Percentiles rank a stretch among this genome's conserved stretches.
These are phyloP conservation scores for Posidonia australis DNA, from an alignment of 106 monocot species.

Conservation along the genomic window DNA sequence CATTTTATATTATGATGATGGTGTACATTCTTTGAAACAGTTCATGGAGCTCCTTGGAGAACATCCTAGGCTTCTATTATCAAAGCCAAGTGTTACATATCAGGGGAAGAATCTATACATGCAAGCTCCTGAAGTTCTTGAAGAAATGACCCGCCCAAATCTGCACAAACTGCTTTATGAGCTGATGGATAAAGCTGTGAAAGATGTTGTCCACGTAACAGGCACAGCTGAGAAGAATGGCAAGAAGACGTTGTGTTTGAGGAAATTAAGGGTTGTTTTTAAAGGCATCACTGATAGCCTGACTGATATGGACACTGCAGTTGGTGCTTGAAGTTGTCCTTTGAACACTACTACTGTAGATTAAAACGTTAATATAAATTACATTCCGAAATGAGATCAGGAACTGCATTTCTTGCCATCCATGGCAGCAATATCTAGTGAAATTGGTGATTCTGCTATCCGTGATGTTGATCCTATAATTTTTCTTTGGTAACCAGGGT, in stretches of 20 bases:
- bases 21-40: conserved; percentile 22
- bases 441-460: no score
- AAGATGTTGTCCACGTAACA: conserved; percentile 60
- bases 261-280: conserved; percentile 70
- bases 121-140: conserved; percentile 84
- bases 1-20: background rate
- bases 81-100: conserved; percentile 59
- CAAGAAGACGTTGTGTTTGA: conserved; percentile 48
- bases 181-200: conserved; percentile 40
- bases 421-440: no score
- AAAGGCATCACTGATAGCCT: conserved; percentile 25
- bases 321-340: conserved; percentile 15
- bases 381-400: no score
- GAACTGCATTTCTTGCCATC: no score
- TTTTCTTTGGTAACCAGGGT: no score
- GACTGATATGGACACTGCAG: conserved; percentile 32
- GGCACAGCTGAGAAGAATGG: conserved; percentile 43
- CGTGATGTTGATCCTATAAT: no score
- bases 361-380: no score
- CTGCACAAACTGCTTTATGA: conserved; percentile 55
- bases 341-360: no score
- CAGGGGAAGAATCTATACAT: conserved; percentile 77
- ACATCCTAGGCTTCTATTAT: conserved; percentile 54
- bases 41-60: conserved; percentile 69
- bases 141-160: conserved; percentile 89